Percentiles rank a stretch among this genome's conserved stretches.
Conservation (phyloP, 1,284 basidiomycete genomes). For the Dichomitus squalens region DNA sequence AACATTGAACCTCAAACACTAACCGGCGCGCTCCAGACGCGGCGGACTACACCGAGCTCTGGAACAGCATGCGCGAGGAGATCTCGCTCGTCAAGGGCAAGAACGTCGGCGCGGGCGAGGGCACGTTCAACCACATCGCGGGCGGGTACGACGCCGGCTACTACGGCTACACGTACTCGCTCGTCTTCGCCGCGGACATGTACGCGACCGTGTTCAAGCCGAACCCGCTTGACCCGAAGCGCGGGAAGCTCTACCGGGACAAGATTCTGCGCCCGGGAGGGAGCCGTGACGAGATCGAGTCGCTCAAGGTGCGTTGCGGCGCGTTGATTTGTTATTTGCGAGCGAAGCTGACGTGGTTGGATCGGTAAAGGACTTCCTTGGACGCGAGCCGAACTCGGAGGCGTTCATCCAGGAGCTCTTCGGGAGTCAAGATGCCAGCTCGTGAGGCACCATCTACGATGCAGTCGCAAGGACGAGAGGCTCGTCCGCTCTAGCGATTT, state of each 20-base stretch:
- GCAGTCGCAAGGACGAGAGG: background rate
- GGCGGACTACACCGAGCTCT: constrained; percentile 72
- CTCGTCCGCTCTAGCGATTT: background rate
- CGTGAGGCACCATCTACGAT: no score
- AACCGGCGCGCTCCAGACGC: constrained; percentile 43
- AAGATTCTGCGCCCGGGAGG: constrained; percentile 59
- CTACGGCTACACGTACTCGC: constrained; percentile 77
- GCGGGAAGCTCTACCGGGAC: constrained; percentile 53
- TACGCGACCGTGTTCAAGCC: constrained; percentile 78
- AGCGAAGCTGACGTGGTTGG: background rate
- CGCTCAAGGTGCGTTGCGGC: constrained; percentile 45
- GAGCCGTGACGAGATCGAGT: constrained; percentile 59
- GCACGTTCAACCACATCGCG: constrained; percentile 70
- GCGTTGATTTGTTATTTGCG: background rate
- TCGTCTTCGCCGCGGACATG: constrained; percentile 82
- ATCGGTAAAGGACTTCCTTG: constrained; percentile 67
- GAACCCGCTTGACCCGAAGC: constrained; percentile 69
- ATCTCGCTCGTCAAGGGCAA: constrained; percentile 69
- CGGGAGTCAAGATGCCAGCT: constrained; percentile 31
- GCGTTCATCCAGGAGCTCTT: constrained; percentile 76
- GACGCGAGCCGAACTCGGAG: constrained; percentile 72
- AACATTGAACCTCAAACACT: background rate
- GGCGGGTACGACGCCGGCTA: constrained; percentile 82
- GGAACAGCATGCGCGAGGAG: constrained; percentile 69
- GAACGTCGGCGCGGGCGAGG: constrained; percentile 68